Evolutionary conservation across 805 yeast species (phyloP).

Genomic region (Starmera pachycereana): DNA sequence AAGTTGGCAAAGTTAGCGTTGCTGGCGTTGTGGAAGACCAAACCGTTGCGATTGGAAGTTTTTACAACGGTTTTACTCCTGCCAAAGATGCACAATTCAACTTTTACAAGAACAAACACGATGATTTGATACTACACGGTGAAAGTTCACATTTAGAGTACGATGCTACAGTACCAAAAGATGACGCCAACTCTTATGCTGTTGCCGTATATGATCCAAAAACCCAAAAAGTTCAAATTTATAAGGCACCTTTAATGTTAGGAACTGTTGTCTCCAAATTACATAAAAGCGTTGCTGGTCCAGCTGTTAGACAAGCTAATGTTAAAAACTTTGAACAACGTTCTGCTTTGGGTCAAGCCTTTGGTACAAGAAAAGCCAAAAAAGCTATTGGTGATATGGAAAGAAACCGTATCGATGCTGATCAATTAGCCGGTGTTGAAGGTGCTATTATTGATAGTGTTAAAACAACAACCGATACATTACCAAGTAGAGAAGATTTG

Average conservation of each 20-base stretch:
- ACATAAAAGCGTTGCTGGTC: conserved; percentile 47
- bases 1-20: conserved; percentile 30
- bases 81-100: conserved; percentile 53
- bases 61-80: conserved; percentile 66
- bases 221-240: conserved; percentile 53
- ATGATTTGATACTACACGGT: conserved; percentile 59
- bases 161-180: conserved; percentile 41
- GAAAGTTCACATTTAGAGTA: conserved; percentile 66
- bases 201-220: conserved; percentile 70
- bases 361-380: conserved; percentile 95
- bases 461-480: conserved; percentile 51
- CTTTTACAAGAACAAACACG: conserved; percentile 35
- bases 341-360: conserved; percentile 85
- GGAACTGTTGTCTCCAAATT: conserved; percentile 55
- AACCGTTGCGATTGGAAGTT: conserved; percentile 51
- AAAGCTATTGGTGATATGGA: conserved; percentile 75
- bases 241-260: conserved; percentile 51
- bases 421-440: conserved; percentile 62
- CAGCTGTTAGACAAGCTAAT: conserved; percentile 49
- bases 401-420: conserved; percentile 81
- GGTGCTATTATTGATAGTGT: conserved; percentile 77
- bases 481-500: conserved; percentile 66
- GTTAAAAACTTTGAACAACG: conserved; percentile 48
- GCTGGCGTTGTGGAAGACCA: conserved; percentile 29
- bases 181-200: conserved; percentile 39